Base-by-base conservation (phyloP, 805 yeast genomes). In the Yarrowia hollandica region DNA sequence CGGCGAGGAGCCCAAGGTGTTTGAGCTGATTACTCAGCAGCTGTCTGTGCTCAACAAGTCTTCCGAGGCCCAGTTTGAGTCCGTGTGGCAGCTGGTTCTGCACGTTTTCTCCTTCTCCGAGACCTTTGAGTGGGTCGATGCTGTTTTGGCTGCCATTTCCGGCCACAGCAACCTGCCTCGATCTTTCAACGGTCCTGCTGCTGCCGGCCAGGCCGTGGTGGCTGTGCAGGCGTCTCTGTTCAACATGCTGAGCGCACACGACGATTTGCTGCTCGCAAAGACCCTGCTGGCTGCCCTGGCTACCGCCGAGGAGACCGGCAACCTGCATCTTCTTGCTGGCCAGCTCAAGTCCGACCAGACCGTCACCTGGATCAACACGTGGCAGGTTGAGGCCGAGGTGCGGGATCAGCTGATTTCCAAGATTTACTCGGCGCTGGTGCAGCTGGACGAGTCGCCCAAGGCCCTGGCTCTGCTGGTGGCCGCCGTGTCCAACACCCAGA, bases 211-310 rank as follows among this genome's bases (percentile, higher is more conserved):
- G 60, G 64, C 71, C 50, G 64, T 67, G 15, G 64, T 74, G 41
- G 67, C 72, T 0, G 72, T 74, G 7, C 63, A 73, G 50, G 67
- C 75, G 50, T 74, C 73, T 62, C 67, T 74, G 37, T 75, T 75
- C 69, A 75, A 75, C 65, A 68, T 74, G 22, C 65, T 75, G 41
- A 66, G 70, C 15, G 59, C 62, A 8, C 31, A 23, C 23, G 57
- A 50, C 18, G 67, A 73, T 25, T 63, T 67, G 6, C 64, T 67
- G 46, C 65, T 71, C 50, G 65, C 67, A 30, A 60, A 60, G 8
- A 74, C 74, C 10, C 71, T 75, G 62, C 33, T 25, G 57, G 60
- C 70, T 44, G 68, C 75, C 22, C 58, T 75, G 30, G 67, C 69
- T 19, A 65, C 71, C 35, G 69, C 76, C n/a, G 65, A 60, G 11